phyloP scores from a whole-genome alignment of 192 early-diverging fungal species.

The Coemansia sp. region DNA sequence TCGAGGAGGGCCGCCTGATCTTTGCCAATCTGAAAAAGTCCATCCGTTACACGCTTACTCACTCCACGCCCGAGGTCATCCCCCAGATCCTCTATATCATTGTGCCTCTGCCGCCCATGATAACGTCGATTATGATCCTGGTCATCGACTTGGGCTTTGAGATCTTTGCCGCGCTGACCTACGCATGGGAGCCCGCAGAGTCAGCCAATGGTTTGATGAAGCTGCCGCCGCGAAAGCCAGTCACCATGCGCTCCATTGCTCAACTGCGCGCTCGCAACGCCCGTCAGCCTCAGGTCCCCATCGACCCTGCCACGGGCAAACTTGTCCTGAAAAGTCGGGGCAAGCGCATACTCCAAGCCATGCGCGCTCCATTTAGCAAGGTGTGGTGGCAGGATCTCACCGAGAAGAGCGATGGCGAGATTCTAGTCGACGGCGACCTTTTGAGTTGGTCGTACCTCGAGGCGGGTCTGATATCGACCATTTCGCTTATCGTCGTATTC shows the following conservation, averaged over 20 bases:
- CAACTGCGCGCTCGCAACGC: constrained; percentile 59
- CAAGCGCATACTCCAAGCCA: constrained; percentile 12
- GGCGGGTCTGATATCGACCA: constrained; percentile 71
- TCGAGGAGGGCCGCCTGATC: constrained; percentile 93
- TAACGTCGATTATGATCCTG: constrained; percentile 83
- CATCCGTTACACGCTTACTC: constrained; percentile 87
- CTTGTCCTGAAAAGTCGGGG: constrained; percentile 33
- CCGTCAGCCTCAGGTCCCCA: constrained; percentile 48
- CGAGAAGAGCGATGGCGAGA: constrained; percentile 75
- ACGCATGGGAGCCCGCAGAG: constrained; percentile 92
- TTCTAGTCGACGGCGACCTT: constrained; percentile 79
- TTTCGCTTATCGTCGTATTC: constrained; percentile 70
- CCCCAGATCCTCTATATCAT: constrained; percentile 83
- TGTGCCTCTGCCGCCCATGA: constrained; percentile 79
- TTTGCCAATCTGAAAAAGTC: constrained; percentile 96
- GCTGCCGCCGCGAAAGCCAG: constrained; percentile 85
- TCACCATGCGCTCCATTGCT: constrained; percentile 73
- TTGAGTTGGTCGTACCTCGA: constrained; percentile 88
- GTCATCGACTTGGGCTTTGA: constrained; percentile 95
- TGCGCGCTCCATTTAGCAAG: constrained; percentile 54
- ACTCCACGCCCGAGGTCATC: constrained; percentile 89
- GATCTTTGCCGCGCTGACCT: constrained; percentile 78
- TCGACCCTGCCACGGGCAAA: constrained; percentile 57
- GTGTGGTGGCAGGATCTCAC: constrained; percentile 65
- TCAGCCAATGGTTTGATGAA: constrained; percentile 76